A percentile compares a stretch with the other conserved stretches of the same genome.
phyloP scores from a whole-genome alignment of 2,329 filamentous ascomycete genomes.

The Thielaviopsis punctulata region DNA sequence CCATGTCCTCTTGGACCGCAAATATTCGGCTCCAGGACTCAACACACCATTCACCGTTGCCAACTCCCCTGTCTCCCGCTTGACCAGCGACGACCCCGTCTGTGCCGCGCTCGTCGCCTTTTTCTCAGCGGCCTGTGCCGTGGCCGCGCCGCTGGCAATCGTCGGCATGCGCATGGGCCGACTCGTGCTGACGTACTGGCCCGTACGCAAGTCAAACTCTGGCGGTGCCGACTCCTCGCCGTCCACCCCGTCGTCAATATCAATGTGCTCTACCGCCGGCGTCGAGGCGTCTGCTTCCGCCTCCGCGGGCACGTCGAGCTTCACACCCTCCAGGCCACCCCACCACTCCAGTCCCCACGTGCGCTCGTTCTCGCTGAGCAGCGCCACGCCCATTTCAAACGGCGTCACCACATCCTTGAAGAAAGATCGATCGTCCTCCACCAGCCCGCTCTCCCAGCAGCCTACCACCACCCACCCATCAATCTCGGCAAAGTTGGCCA shows the following conservation, averaged over 20 bases:
- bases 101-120: conserved; percentile 12
- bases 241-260: conserved; percentile 29
- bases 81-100: conserved; percentile 31
- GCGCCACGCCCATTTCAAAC: conserved; percentile 69
- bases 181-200: conserved; percentile 61
- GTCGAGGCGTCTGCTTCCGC: conserved; percentile 13
- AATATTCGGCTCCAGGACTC: conserved; percentile 82
- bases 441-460: conserved; percentile 89
- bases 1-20: conserved; percentile 75
- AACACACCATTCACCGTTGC: conserved; percentile 67
- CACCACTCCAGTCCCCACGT: conserved; percentile 83
- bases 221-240: conserved; percentile 63
- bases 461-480: conserved; percentile 95
- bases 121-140: conserved; percentile 18
- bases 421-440: conserved; percentile 69
- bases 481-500: conserved; percentile 91
- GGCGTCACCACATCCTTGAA: conserved; percentile 87
- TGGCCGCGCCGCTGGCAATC: background rate
- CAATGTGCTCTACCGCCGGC: conserved; percentile 12
- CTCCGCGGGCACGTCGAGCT: conserved; percentile 23
- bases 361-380: conserved; percentile 57
- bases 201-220: conserved; percentile 83
- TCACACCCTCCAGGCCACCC: conserved; percentile 61
- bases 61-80: conserved; percentile 46
- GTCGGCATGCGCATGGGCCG: conserved; percentile 44